A percentile compares a stretch with the other conserved stretches of the same genome.
Evolutionary conservation across 345 rosid species (phyloP).

Genomic region (Nasturtium officinale): DNA sequence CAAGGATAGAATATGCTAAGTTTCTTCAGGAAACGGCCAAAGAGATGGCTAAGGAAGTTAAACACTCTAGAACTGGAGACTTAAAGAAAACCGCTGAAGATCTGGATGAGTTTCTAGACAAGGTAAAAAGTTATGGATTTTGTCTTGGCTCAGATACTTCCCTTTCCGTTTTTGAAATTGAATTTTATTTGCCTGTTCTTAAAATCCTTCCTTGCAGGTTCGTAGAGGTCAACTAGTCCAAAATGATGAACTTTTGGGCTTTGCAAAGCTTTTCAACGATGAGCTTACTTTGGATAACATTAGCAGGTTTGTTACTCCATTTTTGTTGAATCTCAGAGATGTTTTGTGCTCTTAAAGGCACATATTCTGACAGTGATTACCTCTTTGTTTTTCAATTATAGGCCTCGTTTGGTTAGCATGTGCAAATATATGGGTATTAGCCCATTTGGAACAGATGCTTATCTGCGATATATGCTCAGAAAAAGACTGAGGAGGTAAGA

Average conservation of each 20-base stretch:
- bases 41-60: constrained; percentile 94
- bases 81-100: constrained; percentile 65
- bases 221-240: constrained; percentile 64
- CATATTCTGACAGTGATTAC: constrained; percentile 9
- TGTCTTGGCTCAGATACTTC: constrained; percentile 16
- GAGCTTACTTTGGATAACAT: constrained; percentile 78
- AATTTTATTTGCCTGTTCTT: constrained; percentile 1
- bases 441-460: constrained; percentile 74
- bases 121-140: constrained; percentile 43
- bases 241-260: constrained; percentile 69
- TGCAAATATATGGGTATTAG: constrained; percentile 77
- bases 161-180: constrained; percentile 1
- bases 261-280: constrained; percentile 78
- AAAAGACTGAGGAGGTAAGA: constrained; percentile 66
- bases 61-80: constrained; percentile 79
- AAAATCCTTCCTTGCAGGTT: constrained; percentile 49
- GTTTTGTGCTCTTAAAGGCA: constrained; percentile 9
- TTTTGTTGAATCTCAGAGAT: constrained; percentile 7
- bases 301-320: constrained; percentile 54
- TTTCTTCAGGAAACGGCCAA: constrained; percentile 83
- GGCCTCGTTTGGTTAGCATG: constrained; percentile 75
- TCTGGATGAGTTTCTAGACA: constrained; percentile 66
- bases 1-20: constrained; percentile 77
- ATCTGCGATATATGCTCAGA: constrained; percentile 72
- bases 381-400: constrained; percentile 33